Conservation (phyloP, 495 filamentous ascomycete species). For the Aspergillus coremiiformis region DNA sequence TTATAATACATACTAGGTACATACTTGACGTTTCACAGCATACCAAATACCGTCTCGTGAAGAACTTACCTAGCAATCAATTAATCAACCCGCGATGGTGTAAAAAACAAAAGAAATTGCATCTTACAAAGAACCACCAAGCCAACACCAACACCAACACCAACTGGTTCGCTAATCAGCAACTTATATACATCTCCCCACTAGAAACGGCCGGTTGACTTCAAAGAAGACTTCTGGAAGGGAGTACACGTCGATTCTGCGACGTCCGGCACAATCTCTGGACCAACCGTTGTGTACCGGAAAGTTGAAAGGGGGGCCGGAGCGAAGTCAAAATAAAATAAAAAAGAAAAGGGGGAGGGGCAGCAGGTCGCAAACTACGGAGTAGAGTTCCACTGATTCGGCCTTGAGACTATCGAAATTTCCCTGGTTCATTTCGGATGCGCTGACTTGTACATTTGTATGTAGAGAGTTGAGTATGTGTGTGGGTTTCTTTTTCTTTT, state of each 20-base stretch:
- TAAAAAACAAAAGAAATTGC: background rate
- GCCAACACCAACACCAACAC: conserved; percentile 1
- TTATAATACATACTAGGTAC: background rate
- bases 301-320: conserved; percentile 15
- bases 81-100: background rate
- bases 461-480: too few relatives aligned
- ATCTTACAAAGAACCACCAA: background rate
- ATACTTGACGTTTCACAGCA: background rate
- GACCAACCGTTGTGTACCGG: conserved; percentile 6
- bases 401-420: background rate
- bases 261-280: conserved; percentile 5
- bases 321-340: conserved; percentile 7
- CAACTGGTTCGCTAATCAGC: conserved; percentile 2
- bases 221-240: conserved; percentile 14
- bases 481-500: too few relatives aligned
- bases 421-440: background rate
- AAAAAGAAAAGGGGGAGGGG: conserved; percentile 18
- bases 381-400: background rate
- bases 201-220: conserved; percentile 2
- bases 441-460: background rate
- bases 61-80: background rate
- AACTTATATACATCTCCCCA: conserved; percentile 1
- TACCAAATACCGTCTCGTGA: background rate
- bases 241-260: background rate
- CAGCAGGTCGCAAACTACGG: background rate